These are phyloP conservation scores for Tulasnella sp. DNA, from an alignment of 768 basidiomycete genomes.

Conservation along the genomic window DNA sequence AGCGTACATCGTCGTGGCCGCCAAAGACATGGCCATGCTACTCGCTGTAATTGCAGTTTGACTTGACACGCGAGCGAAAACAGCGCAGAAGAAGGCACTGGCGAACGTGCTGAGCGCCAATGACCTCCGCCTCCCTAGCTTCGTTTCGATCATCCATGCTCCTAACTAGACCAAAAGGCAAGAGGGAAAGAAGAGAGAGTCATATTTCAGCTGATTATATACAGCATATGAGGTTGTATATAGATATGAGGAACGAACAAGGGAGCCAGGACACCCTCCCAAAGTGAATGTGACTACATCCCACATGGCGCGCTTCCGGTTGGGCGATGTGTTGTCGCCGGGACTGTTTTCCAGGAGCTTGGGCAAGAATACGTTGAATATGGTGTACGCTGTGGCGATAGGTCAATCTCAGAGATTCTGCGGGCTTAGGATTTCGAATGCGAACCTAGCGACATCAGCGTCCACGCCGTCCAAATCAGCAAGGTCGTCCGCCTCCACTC, in stretches of 20 bases:
- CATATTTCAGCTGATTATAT: background rate
- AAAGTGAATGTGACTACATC: constrained; percentile 80
- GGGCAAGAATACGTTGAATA: constrained; percentile 89
- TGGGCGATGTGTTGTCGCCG: constrained; percentile 18
- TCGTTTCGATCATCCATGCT: constrained; percentile 66
- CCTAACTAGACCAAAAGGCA: constrained; percentile 45
- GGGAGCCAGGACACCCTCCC: constrained; percentile 74
- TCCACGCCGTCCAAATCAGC: constrained; percentile 73
- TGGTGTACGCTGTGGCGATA: constrained; percentile 52
- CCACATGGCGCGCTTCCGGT: constrained; percentile 51
- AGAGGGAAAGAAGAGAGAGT: background rate
- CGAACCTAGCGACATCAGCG: constrained; percentile 63
- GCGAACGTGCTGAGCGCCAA: constrained; percentile 64
- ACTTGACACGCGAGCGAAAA: constrained; percentile 52
- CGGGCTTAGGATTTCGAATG: background rate
- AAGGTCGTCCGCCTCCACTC: constrained; percentile 70
- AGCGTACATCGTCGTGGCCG: constrained; percentile 77
- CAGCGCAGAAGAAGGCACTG: constrained; percentile 62
- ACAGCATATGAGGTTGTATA: background rate
- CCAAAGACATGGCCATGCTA: constrained; percentile 67
- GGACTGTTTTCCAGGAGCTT: constrained; percentile 63
- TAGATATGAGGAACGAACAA: constrained; percentile 40
- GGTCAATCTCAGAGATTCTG: background rate
- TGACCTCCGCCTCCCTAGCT: constrained; percentile 58
- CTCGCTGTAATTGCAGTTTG: constrained; percentile 52